These are phyloP conservation scores for Ceratobasidium sp. DNA, from an alignment of 1,284 basidiomycete genomes.

Conservation along the genomic window DNA sequence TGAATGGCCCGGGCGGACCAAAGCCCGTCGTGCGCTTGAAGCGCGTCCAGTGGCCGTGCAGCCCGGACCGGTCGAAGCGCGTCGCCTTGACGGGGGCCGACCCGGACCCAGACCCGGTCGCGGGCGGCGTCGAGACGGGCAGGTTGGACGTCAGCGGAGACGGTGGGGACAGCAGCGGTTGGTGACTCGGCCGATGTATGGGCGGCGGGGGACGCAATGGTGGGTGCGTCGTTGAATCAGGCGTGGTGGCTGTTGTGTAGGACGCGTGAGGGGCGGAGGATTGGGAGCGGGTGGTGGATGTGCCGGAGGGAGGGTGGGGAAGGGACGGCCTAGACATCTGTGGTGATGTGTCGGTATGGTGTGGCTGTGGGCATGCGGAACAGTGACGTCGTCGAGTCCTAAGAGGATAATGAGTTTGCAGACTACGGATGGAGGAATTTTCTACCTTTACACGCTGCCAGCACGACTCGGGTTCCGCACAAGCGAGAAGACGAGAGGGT, in stretches of 20 bases:
- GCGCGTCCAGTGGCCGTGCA: conserved; percentile 27
- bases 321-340: neutral
- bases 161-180: neutral
- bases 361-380: conserved; percentile 39
- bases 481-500: neutral
- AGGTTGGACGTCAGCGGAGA: neutral
- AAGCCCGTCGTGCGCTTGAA: conserved; percentile 37
- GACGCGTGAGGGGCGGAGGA: conserved; percentile 5
- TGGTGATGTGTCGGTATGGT: conserved; percentile 5
- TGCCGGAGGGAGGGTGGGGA: conserved; percentile 14
- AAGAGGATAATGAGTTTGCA: neutral
- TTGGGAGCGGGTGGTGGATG: conserved; percentile 2
- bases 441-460: neutral
- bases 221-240: neutral
- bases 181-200: neutral
- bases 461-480: neutral
- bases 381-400: conserved; percentile 25
- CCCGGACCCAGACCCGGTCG: neutral
- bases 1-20: conserved; percentile 9
- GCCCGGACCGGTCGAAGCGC: conserved; percentile 39
- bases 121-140: neutral
- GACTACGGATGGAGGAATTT: neutral
- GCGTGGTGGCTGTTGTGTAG: neutral
- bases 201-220: neutral
- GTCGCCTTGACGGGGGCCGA: conserved; percentile 15